Conservation (phyloP, 352 stramenopile species). For the Globisporangium middletonii region DNA sequence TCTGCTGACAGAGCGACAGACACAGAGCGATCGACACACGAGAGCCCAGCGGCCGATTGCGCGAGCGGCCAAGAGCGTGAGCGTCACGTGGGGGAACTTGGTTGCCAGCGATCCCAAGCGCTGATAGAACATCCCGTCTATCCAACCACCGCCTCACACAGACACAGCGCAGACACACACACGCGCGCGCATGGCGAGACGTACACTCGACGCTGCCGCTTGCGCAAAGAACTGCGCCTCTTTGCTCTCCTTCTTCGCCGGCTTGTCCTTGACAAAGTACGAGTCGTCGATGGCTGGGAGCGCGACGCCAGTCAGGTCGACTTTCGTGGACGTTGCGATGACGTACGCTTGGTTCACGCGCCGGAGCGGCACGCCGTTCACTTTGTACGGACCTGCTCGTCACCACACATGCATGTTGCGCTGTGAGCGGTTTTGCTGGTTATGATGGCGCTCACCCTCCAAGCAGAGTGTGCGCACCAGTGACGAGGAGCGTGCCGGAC, state of each 20-base stretch:
- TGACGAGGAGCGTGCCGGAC: constrained; percentile 96
- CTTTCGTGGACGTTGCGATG: constrained; percentile 97
- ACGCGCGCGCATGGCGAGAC: constrained; percentile 2
- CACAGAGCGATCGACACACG: constrained; percentile 2
- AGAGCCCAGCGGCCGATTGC: constrained; percentile 10
- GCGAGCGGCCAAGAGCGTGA: constrained; percentile 19
- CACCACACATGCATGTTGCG: no score
- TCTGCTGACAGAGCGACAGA: neutral
- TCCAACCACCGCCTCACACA: neutral
- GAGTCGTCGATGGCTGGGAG: constrained; percentile 93
- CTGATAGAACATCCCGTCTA: constrained; percentile 32
- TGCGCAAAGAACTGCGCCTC: constrained; percentile 98
- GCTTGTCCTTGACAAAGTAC: constrained; percentile 96
- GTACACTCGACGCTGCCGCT: constrained; percentile 22
- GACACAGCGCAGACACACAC: constrained; percentile 37
- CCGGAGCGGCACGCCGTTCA: constrained; percentile 98
- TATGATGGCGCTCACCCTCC: no score
- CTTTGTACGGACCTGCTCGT: constrained; percentile 94
- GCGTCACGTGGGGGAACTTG: constrained; percentile 62
- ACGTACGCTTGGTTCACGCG: constrained; percentile 99
- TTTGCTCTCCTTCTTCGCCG: constrained; percentile 83
- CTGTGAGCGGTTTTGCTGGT: neutral
- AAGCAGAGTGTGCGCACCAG: constrained; percentile 44
- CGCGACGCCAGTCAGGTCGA: constrained; percentile 91
- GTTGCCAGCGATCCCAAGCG: constrained; percentile 89